A percentile compares a stretch with the other conserved stretches of the same genome.
Conservation (phyloP, 768 basidiomycete genomes). For the Suillus placidus region DNA sequence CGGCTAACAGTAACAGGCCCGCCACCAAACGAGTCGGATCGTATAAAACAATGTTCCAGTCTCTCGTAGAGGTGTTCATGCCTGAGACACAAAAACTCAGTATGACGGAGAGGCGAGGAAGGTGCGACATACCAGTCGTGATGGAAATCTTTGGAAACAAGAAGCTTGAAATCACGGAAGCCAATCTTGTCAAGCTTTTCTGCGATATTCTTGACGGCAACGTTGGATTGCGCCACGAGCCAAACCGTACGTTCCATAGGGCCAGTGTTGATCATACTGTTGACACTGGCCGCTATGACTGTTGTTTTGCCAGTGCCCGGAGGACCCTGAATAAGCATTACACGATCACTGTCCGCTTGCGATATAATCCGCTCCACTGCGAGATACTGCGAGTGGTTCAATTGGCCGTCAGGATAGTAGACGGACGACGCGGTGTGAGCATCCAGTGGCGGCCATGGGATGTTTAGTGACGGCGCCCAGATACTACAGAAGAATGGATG, state of each 20-base stretch:
- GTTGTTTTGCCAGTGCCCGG: conserved; percentile 50
- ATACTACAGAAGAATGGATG: conserved; percentile 31
- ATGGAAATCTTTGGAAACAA: conserved; percentile 52
- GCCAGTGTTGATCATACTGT: conserved; percentile 21
- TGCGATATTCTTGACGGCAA: conserved; percentile 57
- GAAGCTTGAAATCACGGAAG: conserved; percentile 39
- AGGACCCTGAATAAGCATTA: conserved; percentile 38
- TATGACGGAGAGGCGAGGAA: not conserved
- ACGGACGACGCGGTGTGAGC: not conserved
- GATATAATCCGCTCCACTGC: conserved; percentile 37
- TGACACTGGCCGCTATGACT: conserved; percentile 42
- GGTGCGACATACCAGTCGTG: conserved; percentile 42
- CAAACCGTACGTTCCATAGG: conserved; percentile 31
- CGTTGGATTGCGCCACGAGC: conserved; percentile 52
- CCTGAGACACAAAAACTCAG: conserved; percentile 32
- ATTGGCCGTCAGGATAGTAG: not conserved
- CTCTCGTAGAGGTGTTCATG: conserved; percentile 52
- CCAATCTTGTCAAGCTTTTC: conserved; percentile 41
- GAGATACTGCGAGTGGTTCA: conserved; percentile 31
- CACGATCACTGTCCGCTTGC: conserved; percentile 18
- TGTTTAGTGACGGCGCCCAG: conserved; percentile 26
- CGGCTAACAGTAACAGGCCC: conserved; percentile 21
- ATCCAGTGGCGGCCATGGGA: conserved; percentile 19
- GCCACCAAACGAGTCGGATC: conserved; percentile 34
- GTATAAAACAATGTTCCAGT: conserved; percentile 39